Conservation (phyloP, 306 rosid species). For the Gastrolobium villosum region DNA sequence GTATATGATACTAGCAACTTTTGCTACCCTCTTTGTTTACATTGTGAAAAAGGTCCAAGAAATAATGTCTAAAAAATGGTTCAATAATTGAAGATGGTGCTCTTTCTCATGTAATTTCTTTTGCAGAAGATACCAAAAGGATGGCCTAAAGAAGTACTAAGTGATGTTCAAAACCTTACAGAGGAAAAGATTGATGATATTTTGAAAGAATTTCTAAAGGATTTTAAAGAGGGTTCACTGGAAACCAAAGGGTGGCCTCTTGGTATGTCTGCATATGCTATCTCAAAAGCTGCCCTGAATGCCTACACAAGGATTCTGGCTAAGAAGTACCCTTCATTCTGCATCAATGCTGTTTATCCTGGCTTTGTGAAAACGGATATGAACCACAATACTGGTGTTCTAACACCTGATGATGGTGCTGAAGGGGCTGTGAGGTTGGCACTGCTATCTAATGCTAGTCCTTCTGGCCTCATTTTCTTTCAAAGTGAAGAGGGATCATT, state of each 20-base stretch:
- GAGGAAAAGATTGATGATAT: conserved; percentile 59
- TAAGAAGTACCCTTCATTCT: conserved; percentile 44
- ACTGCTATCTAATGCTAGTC: conserved; percentile 43
- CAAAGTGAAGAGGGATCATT: conserved; percentile 46
- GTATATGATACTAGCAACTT: conserved; percentile 31
- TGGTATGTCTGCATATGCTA: conserved; percentile 32
- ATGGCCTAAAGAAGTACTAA: conserved; percentile 50
- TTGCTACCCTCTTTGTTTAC: not conserved
- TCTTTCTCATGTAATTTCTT: not conserved
- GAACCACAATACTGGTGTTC: conserved; percentile 43
- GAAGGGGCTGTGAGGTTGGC: conserved; percentile 62
- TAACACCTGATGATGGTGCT: conserved; percentile 69
- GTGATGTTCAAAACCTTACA: conserved; percentile 56
- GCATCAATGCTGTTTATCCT: conserved; percentile 56
- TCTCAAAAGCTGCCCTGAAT: conserved; percentile 65
- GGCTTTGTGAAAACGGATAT: conserved; percentile 60
- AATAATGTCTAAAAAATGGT: not conserved
- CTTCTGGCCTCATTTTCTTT: conserved; percentile 48
- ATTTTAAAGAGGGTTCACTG: conserved; percentile 54
- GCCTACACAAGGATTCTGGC: conserved; percentile 63
- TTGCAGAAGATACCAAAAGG: conserved; percentile 54
- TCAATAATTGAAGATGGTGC: not conserved
- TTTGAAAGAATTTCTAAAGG: conserved; percentile 52
- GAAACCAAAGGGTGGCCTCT: conserved; percentile 61
- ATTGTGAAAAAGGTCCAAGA: not conserved